These are phyloP conservation scores for Diplodia corticola DNA, from an alignment of 2,329 filamentous ascomycete species.

Conservation along the genomic window DNA sequence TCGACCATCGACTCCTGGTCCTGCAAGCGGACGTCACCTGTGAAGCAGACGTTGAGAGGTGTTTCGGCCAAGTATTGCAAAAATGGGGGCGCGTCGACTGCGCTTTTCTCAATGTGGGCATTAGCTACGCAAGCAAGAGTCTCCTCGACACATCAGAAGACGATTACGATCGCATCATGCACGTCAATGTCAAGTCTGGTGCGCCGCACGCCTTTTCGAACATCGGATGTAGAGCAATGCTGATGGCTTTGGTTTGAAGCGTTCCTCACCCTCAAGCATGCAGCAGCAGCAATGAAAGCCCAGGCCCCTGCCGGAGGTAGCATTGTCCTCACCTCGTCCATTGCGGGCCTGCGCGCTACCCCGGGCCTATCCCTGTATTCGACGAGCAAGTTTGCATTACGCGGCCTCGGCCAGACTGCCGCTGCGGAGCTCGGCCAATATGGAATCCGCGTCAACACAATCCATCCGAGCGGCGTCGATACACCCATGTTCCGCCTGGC, in stretches of 20 bases:
- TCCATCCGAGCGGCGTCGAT: conserved; percentile 43
- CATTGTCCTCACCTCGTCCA: conserved; percentile 43
- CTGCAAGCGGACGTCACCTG: conserved; percentile 39
- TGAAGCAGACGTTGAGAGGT: conserved; percentile 34
- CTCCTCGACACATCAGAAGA: conserved; percentile 41
- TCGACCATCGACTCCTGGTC: conserved; percentile 18
- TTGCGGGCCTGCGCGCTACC: conserved; percentile 41
- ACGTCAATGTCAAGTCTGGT: conserved; percentile 43
- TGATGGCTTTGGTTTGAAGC: conserved; percentile 26
- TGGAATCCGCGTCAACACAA: conserved; percentile 44
- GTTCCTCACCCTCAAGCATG: conserved; percentile 42
- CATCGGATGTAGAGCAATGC: not conserved
- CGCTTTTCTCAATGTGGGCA: conserved; percentile 5
- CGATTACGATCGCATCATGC: conserved; percentile 40
- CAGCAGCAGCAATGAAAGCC: conserved; percentile 36
- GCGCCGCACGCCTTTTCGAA: conserved; percentile 12
- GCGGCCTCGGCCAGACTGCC: conserved; percentile 42
- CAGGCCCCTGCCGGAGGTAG: conserved; percentile 36
- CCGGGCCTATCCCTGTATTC: conserved; percentile 41
- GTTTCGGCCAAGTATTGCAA: conserved; percentile 30
- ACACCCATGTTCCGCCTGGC: conserved; percentile 38
- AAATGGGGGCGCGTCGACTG: conserved; percentile 34
- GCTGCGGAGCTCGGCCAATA: conserved; percentile 41
- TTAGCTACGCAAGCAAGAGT: conserved; percentile 32
- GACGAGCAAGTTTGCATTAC: conserved; percentile 40